Percentiles rank a stretch among this genome's conserved stretches.
Conservation (phyloP, 176 grass and related monocot species). For the Avena atlantica region DNA sequence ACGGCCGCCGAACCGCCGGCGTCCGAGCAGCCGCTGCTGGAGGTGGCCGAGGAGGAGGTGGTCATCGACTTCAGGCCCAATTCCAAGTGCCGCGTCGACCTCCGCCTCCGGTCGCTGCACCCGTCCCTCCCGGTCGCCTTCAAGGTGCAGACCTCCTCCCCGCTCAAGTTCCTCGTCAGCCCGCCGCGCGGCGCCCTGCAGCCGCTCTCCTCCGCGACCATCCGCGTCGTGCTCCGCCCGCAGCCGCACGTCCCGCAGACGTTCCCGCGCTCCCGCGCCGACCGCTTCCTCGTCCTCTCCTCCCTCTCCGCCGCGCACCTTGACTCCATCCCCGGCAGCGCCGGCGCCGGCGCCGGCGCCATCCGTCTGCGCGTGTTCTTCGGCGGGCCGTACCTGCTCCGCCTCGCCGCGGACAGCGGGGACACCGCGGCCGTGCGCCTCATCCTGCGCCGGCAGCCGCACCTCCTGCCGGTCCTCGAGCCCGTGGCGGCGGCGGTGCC, state of each 20-base stretch:
- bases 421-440: constrained; percentile 62
- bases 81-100: constrained; percentile 71
- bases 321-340: constrained; percentile 10
- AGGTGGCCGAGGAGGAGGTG: constrained; percentile 72
- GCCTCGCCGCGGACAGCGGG: constrained; percentile 51
- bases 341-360: not conserved
- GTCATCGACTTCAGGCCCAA: constrained; percentile 80
- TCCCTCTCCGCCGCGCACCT: constrained; percentile 63
- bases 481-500: constrained; percentile 20
- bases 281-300: constrained; percentile 90
- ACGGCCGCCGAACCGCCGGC: not conserved
- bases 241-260: constrained; percentile 65
- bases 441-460: constrained; percentile 77
- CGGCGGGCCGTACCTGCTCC: constrained; percentile 74
- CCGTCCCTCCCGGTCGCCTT: constrained; percentile 65
- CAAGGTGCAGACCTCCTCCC: constrained; percentile 93
- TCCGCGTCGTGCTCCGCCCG: constrained; percentile 88
- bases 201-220: constrained; percentile 63
- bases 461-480: constrained; percentile 63
- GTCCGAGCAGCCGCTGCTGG: constrained; percentile 53
- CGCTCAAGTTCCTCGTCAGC: constrained; percentile 94
- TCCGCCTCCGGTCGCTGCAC: constrained; percentile 78
- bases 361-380: constrained; percentile 77
- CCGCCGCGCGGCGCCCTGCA: constrained; percentile 68
- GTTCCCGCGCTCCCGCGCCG: constrained; percentile 80